These are phyloP conservation scores for Nakaseomyces sp. DNA, from an alignment of 1,139 yeast genomes.

Conservation along the genomic window DNA sequence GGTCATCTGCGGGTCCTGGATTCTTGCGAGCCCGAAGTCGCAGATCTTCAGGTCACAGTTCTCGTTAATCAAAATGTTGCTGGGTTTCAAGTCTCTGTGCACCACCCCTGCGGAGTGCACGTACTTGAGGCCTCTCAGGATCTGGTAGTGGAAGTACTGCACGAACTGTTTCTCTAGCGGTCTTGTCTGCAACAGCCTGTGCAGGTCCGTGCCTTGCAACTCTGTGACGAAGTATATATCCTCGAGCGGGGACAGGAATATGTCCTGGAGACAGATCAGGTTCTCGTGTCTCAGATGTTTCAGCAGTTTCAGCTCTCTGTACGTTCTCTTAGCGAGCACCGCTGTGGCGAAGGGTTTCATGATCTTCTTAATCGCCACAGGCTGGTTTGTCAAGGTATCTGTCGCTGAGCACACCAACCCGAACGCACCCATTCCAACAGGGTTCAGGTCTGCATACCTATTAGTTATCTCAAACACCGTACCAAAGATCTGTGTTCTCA, in stretches of 20 bases:
- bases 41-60: slow-evolving; percentile 94
- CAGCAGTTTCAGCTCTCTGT: slow-evolving; percentile 84
- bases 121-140: slow-evolving; percentile 83
- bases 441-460: slow-evolving; percentile 83
- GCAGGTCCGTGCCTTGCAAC: slow-evolving; percentile 92
- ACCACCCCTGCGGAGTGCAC: slow-evolving; percentile 97
- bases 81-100: slow-evolving; percentile 90
- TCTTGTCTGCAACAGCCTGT: slow-evolving; percentile 79
- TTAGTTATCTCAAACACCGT: slow-evolving; percentile 91
- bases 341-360: slow-evolving; percentile 97
- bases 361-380: slow-evolving; percentile 93
- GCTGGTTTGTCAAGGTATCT: slow-evolving; percentile 82
- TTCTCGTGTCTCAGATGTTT: slow-evolving; percentile 94
- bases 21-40: slow-evolving; percentile 93
- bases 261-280: slow-evolving; percentile 85
- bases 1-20: slow-evolving; percentile 98
- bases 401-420: slow-evolving; percentile 96
- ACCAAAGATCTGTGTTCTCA: slow-evolving; percentile 53
- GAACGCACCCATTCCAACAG: slow-evolving; percentile 99
- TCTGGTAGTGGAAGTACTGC: slow-evolving; percentile 92
- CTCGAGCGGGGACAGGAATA: slow-evolving; percentile 87
- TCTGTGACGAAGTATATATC: slow-evolving; percentile 97
- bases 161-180: slow-evolving; percentile 94
- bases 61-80: slow-evolving; percentile 85
- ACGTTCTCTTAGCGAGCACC: slow-evolving; percentile 90